Evolutionary conservation across 176 grass and related monocot genomes (phyloP), one percentile per base, ranked within the genome.

Genomic region (Lolium perenne): DNA sequence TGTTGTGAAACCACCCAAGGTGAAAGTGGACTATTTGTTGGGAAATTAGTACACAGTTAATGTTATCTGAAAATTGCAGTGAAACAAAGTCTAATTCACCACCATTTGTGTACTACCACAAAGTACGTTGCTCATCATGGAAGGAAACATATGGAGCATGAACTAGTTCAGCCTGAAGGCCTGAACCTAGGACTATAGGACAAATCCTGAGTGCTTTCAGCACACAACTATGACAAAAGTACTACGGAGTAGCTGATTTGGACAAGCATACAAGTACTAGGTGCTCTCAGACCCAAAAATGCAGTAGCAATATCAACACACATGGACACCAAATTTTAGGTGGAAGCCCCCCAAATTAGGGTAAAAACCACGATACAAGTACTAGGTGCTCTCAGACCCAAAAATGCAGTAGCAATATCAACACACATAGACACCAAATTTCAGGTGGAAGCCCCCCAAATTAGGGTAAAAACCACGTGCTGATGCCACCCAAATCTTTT

Each of bases 11-110:
- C 65, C 65, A 67, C 63, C 29, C 4, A 61, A 61, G 29, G 65
- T 38, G 65, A 68, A 68, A 38, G 65, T 68, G 32, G 65, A 68
- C 14, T 68, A 68, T 38, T 68, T 68, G 14, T 38, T 68, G 62
- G 62, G 58, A 13, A 32, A 65, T 14, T 32, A 65, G 62, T 29
- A 66, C 58, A 11, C 63, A 66, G 6, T 38, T 66, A 38, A 66
- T 1, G 2, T 17, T 5, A 66, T 66, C 7, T 38, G 26, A 17
- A 38, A 66, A 65, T 25, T 65, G 5, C 11, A 65, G 26, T 7
- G 25, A 6, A 65, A 16, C 25, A 64, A 25, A 64, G 61, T 64
- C 14, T 64, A 64, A 64, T 26, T 64, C 25, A 29, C 5, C 11
- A 29, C 11, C 23, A 29, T 5, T 64, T 29, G 23, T 64, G 23